These are phyloP conservation scores for Extremus antarcticus DNA, from an alignment of 495 filamentous ascomycete genomes.

Conservation along the genomic window DNA sequence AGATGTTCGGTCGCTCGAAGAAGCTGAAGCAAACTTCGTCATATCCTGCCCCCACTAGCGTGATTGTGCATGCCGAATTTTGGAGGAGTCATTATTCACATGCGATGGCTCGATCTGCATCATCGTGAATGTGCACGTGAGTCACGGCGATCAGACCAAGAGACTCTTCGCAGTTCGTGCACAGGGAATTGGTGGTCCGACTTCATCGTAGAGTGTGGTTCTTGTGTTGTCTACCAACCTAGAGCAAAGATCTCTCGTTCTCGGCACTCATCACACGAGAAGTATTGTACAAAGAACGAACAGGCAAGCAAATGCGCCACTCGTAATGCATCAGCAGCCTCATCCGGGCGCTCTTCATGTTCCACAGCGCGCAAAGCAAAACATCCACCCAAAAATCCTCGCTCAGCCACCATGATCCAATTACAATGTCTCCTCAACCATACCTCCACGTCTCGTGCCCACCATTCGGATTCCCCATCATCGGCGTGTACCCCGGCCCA, in stretches of 20 bases:
- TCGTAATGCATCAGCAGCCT: background rate
- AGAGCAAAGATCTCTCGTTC: background rate
- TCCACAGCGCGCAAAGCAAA: background rate
- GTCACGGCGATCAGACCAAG: too few species aligned
- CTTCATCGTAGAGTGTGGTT: too few species aligned
- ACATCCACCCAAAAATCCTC: background rate
- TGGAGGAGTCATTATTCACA: background rate
- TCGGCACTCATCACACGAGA: background rate
- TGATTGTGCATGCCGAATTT: background rate
- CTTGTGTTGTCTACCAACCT: too few species aligned
- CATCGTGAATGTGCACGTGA: background rate
- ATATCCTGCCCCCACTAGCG: too few species aligned
- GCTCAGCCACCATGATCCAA: background rate
- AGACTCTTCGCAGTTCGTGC: too few species aligned
- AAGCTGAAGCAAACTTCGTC: too few species aligned
- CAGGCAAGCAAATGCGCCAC: background rate
- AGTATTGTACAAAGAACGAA: background rate
- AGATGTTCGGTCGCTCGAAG: too few species aligned
- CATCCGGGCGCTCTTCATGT: background rate
- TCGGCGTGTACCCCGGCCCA: background rate
- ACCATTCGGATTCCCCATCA: background rate
- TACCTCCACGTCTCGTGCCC: slow-evolving; percentile 1
- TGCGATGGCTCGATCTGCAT: background rate
- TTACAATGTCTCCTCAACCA: background rate
- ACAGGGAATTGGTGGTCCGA: too few species aligned